Base-by-base conservation (phyloP, 345 rosid genomes). In the Syzygium jambos region DNA sequence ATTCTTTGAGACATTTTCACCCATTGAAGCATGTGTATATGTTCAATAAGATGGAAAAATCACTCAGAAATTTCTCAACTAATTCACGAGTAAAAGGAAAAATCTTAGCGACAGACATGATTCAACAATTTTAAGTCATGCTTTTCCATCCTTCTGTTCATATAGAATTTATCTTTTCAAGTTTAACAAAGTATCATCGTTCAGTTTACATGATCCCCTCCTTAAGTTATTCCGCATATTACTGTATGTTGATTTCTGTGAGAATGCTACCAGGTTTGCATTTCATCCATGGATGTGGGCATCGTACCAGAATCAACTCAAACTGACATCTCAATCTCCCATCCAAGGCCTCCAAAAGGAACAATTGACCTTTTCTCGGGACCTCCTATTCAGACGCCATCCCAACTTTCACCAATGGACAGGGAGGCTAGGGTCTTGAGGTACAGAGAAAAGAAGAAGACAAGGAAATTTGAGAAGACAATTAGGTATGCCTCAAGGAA, bases 401-500 rank as follows among this genome's bases (percentile, higher is more conserved):
- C 91, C 51, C 98, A 93, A 88, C 96, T 97, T 34, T 90, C 93
- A 85, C 96, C 97, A 41, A 78, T 91, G 94, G 99, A 96, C 86
- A 94, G 99, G 92, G 98, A 95, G 86, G 99, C 99, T 53, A 95
- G 96, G 85, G 99, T 98, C 49, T 84, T 95, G 27, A 94, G 99
- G 87, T 97, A 97, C 94, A 97, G 95, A 90, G 99, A 97, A 92
- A 97, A 98, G 90, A 98, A 94, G 95, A 98, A 98, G 93, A 91
- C 90, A 0, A 91, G 99, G 86, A 98, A 94, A 88, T 98, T 98
- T 34, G 97, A 94, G 91, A 98, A 98, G 92, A 98, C 99, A 23
- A 98, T 96, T 86, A 92, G 99, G 93, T 96, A 98, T 90, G 99
- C 99, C 55, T 98, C 99, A 21, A 94, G 99, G 90, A 96, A 98